A percentile compares a stretch with the other conserved stretches of the same genome.
Evolutionary conservation across 2,329 filamentous ascomycete species (phyloP).

Genomic region (Aspergillus fijiensis): DNA sequence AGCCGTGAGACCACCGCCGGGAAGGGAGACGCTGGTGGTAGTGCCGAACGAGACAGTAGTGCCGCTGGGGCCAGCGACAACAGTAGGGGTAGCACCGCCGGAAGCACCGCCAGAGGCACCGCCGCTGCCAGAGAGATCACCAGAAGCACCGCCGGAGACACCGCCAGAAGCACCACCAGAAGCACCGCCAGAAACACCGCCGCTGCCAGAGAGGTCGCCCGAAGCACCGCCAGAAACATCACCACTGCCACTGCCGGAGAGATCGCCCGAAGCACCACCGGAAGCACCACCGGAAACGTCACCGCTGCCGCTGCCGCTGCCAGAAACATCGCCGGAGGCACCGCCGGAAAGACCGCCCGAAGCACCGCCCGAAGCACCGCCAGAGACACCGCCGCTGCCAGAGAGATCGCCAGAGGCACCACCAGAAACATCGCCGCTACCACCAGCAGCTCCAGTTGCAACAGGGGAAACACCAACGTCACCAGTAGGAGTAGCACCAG

Average conservation of each 20-base stretch:
- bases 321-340: neutral
- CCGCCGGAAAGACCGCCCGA: neutral
- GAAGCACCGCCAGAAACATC: neutral
- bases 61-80: neutral
- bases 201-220: neutral
- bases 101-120: neutral
- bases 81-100: conserved; percentile 1
- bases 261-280: neutral
- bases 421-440: neutral
- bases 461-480: neutral
- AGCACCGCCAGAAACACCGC: neutral
- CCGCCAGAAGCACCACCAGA: neutral
- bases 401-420: neutral
- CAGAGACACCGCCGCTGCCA: neutral
- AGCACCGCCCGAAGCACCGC: neutral
- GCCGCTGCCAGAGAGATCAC: neutral
- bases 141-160: neutral
- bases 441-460: neutral
- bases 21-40: conserved; percentile 4
- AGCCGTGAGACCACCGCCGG: conserved; percentile 2
- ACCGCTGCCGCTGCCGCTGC: too few relatives aligned
- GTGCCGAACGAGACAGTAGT: conserved; percentile 2
- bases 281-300: neutral
- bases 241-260: neutral
- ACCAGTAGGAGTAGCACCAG: neutral